Base-by-base conservation (phyloP, 768 basidiomycete genomes). In the Symmetrospora coprosmae region DNA sequence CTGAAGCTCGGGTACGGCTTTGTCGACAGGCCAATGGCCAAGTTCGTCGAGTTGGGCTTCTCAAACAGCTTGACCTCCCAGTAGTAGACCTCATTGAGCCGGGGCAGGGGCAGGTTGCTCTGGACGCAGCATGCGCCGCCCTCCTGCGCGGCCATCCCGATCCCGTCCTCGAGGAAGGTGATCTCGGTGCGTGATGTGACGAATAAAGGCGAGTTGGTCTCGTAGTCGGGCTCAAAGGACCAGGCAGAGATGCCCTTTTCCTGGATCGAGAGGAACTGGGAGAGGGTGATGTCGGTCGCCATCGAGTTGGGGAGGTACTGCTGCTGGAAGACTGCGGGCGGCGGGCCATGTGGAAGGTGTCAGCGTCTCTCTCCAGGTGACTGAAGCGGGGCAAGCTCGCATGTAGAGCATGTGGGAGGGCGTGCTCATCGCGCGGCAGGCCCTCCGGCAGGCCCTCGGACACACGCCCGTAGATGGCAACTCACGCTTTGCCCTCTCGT, bases 41-140 rank as follows among this genome's bases (percentile, higher is more conserved):
- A 84, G 43, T 79, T 86, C 8, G 91, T 97, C 2, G 80, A 76
- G 63, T 80, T 77, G 13, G 91, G 89, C 55, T 94, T 84, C 74
- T 99, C 94, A 71, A 90, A 97, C 86, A 97, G 87, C 76, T 99
- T 99, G 64, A 89, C 86, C 72, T 99, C 94, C 87, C 87, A 99
- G 72, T 99, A 99, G 72, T 99, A 99, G 13, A 96, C 90, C 72
- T 97, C 94, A 74, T 99, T 99, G 49, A 97, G 78, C 71, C 96
- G 96, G 13, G 94, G 94, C 2, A 99, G 76, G 1, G 94, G 94
- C 9, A 99, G 78, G 71, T 97, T 99, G 49, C 89, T 92, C 75
- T 96, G 88, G 9, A 99, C 94, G 62, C 81, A 87, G 13, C 92
- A 91, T 1, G 87, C 85, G 19, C 89, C 88, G 30, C 87, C 84